Evolutionary conservation across 2,329 filamentous ascomycete genomes (phyloP).

Genomic region (Botrytis tulipae): DNA sequence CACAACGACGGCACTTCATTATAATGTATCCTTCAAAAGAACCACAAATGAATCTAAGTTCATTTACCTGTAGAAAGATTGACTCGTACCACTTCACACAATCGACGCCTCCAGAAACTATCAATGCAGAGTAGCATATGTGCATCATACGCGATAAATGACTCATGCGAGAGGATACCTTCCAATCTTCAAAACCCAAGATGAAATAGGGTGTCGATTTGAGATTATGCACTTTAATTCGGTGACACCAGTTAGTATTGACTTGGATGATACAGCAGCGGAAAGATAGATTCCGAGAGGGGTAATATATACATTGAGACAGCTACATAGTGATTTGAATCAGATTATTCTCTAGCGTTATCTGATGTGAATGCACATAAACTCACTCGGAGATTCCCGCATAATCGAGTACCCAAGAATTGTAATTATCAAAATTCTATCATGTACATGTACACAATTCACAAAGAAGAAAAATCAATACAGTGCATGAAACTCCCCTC

Average conservation of each 20-base stretch:
- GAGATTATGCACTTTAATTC: not conserved
- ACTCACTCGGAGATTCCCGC: not conserved
- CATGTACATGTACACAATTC: not conserved
- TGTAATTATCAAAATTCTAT: no score
- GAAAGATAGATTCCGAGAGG: not conserved
- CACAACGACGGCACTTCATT: no score
- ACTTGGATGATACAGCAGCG: not conserved
- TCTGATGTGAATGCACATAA: not conserved
- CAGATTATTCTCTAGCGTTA: not conserved
- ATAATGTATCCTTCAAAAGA: no score
- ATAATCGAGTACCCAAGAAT: not conserved
- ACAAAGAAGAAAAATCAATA: not conserved
- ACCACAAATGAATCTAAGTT: no score
- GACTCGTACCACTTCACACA: no score
- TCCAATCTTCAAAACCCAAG: no score
- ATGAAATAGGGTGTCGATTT: no score
- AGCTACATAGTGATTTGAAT: not conserved
- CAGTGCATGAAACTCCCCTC: not conserved
- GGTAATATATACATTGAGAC: not conserved
- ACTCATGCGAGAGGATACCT: no score
- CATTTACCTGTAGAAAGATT: no score
- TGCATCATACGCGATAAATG: no score
- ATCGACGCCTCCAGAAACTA: no score
- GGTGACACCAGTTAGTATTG: fast-evolving
- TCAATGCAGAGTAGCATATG: no score